Evolutionary conservation across 2,329 filamentous ascomycete genomes (phyloP).

Genomic region (Xylariales sp.): DNA sequence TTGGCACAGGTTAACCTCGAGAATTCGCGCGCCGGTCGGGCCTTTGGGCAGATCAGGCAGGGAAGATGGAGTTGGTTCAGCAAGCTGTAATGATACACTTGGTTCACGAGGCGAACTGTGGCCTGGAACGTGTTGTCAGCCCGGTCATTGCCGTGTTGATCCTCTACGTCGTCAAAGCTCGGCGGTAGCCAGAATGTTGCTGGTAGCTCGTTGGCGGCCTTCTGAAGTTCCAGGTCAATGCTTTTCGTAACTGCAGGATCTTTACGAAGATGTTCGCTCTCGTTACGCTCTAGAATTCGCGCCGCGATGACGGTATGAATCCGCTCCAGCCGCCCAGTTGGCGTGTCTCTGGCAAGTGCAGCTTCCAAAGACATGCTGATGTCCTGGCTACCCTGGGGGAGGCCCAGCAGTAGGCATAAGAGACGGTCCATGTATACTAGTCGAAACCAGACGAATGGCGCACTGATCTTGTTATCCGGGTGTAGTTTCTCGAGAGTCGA

Average conservation of each 20-base stretch:
- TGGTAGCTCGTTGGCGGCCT: not conserved
- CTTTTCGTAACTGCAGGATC: not conserved
- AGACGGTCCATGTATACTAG: slow-evolving; percentile 29
- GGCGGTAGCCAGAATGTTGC: not conserved
- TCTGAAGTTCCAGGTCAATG: not conserved
- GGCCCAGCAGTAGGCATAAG: slow-evolving; percentile 17
- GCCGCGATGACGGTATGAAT: not conserved
- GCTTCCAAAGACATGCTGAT: not conserved
- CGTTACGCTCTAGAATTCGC: not conserved
- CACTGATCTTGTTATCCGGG: slow-evolving; percentile 3
- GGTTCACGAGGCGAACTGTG: not conserved
- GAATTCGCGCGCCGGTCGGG: slow-evolving; percentile 17
- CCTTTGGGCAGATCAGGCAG: not conserved
- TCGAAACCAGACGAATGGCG: slow-evolving; percentile 23
- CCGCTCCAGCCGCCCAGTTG: not conserved
- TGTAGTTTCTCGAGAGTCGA: slow-evolving; percentile 12
- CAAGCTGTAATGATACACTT: not conserved
- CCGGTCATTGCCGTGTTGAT: too few relatives aligned
- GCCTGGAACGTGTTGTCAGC: too few relatives aligned
- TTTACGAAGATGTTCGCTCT: not conserved
- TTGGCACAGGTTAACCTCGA: slow-evolving; percentile 28
- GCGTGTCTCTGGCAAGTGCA: not conserved
- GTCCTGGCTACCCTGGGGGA: not conserved
- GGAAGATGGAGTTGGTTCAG: not conserved
- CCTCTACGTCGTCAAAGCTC: not conserved